Percentiles rank a stretch among this genome's conserved stretches.
phyloP scores from a whole-genome alignment of 2,329 filamentous ascomycete genomes.

The Colletotrichum paranaense region DNA sequence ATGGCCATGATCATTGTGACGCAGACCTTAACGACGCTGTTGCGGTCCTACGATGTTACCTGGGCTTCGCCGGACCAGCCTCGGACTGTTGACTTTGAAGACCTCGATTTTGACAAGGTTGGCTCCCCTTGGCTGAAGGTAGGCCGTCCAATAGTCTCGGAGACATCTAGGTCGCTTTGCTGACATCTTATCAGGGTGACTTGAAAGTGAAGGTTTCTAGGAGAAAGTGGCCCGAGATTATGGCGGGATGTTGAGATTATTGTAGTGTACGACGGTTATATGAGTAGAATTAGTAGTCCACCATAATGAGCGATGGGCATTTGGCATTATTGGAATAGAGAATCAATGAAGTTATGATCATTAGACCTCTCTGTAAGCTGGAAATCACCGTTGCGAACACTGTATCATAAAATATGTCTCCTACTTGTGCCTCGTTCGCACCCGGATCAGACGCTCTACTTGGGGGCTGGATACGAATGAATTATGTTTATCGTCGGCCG shows the following conservation, averaged over 20 bases:
- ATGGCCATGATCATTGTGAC: slow-evolving; percentile 30
- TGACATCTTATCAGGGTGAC: not conserved
- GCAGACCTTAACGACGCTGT: slow-evolving; percentile 27
- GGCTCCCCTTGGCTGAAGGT: slow-evolving; percentile 35
- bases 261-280: not conserved
- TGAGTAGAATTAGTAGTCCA: not conserved
- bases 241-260: not conserved
- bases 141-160: not conserved
- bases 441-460: too few species aligned
- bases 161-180: not conserved
- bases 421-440: not conserved
- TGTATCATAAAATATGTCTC: not conserved
- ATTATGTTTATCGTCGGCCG: too few species aligned
- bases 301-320: not conserved
- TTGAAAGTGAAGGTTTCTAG: not conserved
- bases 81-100: slow-evolving; percentile 15
- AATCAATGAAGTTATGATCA: too few species aligned
- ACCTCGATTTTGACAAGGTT: slow-evolving; percentile 35
- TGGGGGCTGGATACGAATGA: too few species aligned
- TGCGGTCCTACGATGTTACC: slow-evolving; percentile 35
- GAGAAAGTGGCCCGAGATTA: not conserved
- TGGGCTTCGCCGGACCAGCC: slow-evolving; percentile 27
- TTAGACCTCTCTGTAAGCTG: not conserved
- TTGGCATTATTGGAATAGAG: not conserved
- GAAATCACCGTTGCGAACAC: not conserved